Base-by-base conservation (phyloP, 2,329 filamentous ascomycete genomes). In the Curvularia sp. region DNA sequence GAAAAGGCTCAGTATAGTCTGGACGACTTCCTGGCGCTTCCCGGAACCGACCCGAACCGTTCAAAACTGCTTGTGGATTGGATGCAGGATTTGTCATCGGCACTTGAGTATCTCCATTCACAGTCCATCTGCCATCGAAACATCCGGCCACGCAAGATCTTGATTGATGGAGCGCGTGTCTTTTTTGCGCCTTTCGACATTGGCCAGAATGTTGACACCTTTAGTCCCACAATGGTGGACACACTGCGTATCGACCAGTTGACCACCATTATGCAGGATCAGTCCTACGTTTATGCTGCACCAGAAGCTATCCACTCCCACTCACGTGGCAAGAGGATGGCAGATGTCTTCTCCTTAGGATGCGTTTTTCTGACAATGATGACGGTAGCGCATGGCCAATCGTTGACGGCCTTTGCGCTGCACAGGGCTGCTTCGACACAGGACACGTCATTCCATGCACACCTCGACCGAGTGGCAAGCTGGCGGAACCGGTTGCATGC, bases 341-440 rank as follows among this genome's bases (percentile, higher is more conserved):
- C 75, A 1, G 77, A 79, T 47, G 72, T 78, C 3, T 79, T 78
- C 58, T 75, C 75, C 0, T 55, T 79, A 1, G 77, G 77, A n/a
- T 78, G 75, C 47, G 70, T 78, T 4, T 78, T 79, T 58, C 62
- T 79, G 1, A 67, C 70, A 13, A 78, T 79, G 71, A 68, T 79
- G 57, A 77, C 76, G 0, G 71, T 74, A 6, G 74, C 69, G 2
- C 75, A 77, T 49, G 74, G 75, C 49, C 72, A 75, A 39, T 73
- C 75, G 1, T 61, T 76, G 4, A 64, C 71, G 1, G 67, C 71
- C 10, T 76, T 78, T 49, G 67, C 70, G 1, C 68, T 71, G 35
- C 78, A 78, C 55, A 61, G 76, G 26, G 71, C 73, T 8, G 66
- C 67, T 9, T 72, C 70, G 1, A 72, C 72, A 3, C 74, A 74